Evolutionary conservation across 2,329 filamentous ascomycete genomes (phyloP), one percentile per base, ranked within the genome.

Genomic region (Penicillium sp.): DNA sequence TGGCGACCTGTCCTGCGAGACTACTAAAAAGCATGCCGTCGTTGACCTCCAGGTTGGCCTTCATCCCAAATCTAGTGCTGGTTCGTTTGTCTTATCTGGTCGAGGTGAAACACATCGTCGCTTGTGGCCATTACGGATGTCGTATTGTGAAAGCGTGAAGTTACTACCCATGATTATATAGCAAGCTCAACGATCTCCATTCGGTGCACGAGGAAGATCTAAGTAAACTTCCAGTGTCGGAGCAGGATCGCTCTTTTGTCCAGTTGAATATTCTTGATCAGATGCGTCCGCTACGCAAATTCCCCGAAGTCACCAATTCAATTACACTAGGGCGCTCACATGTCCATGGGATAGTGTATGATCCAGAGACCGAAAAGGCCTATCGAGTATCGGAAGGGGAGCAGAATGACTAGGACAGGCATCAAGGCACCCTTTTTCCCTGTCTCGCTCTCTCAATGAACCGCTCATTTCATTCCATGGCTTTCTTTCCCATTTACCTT

Each of bases 51-150:
- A 49, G 31, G 57, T 60, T 49, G 9, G 6, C 19, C 4, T 48
- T 35, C 2, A 6, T 21, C 6, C 27, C 3, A 21, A 9, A 21
- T 10, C 6, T 2, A 36, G 8, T 17, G 41, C 15, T 23, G 36
- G 8, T 17, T 23, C 15, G 19, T 7, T 21, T 35, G 3, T 36
- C 36, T 57, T 8, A 36, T 4, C 12, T 6, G 13, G 4, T 23
- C 2, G 21, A 63, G 53, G 62, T 63, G 13, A 57, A 58, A n/a
- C 60, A 67, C 41, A 66, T 67, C 8, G 55, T 65, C n/a, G 52
- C 65, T 19, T 65, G 65, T 33, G 65, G 63, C 1, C 63, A 67
- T 52, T 66, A 66, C 6, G 62, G 63, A 13, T 67, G 65, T 47
- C 53, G 57, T 12, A 63, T 63, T 44, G 62, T 66, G 13, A 57